phyloP scores from a whole-genome alignment of 1,284 basidiomycete genomes.

The Ganoderma lucidum region DNA sequence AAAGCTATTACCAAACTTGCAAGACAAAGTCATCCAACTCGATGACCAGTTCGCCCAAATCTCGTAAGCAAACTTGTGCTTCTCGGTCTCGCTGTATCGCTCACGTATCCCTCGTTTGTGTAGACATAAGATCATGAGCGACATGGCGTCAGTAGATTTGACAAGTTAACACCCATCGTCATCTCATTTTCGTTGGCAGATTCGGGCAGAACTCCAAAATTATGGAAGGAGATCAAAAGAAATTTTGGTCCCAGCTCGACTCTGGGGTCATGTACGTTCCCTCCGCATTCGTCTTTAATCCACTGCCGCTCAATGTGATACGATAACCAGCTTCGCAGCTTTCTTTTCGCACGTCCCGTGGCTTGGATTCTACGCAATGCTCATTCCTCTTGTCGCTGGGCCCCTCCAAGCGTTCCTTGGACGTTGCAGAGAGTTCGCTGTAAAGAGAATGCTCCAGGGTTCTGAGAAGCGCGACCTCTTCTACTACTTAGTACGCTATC shows the following conservation, averaged over 20 bases:
- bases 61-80: conserved; percentile 13
- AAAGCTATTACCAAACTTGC: background rate
- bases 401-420: conserved; percentile 6
- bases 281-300: background rate
- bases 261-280: background rate
- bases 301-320: background rate
- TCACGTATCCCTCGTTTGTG: background rate
- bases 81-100: background rate
- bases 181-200: conserved; percentile 55
- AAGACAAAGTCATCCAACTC: conserved; percentile 10
- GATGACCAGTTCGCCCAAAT: conserved; percentile 15
- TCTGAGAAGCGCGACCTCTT: conserved; percentile 56
- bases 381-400: background rate
- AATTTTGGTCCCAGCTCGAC: background rate
- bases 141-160: conserved; percentile 17
- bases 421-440: conserved; percentile 11
- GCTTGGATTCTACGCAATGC: conserved; percentile 4
- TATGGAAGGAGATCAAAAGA: conserved; percentile 7
- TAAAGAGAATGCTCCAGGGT: conserved; percentile 28
- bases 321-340: background rate
- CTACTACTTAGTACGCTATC: conserved; percentile 48
- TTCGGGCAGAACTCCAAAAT: conserved; percentile 7
- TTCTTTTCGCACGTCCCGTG: conserved; percentile 12
- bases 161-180: conserved; percentile 27
- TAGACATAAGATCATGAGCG: conserved; percentile 13